A percentile compares a stretch with the other conserved stretches of the same genome.
Conservation (phyloP, 2,329 filamentous ascomycete genomes). For the Cadophora malorum region DNA sequence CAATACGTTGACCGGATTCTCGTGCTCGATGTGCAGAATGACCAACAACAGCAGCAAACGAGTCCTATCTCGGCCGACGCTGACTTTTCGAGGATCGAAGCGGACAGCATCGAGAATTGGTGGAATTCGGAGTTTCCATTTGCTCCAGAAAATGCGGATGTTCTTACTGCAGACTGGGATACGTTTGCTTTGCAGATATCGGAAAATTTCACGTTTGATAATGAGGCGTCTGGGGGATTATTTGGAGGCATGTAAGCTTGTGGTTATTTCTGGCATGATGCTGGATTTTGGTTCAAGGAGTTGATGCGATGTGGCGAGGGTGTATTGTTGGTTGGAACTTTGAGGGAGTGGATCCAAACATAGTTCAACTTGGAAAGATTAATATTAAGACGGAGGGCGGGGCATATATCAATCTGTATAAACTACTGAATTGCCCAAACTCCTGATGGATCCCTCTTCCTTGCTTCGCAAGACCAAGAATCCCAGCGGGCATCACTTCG, state of each 20-base stretch:
- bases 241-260: not conserved
- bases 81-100: not conserved
- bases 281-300: too few species aligned
- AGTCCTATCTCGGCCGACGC: not conserved
- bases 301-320: not conserved
- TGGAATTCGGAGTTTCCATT: slow-evolving; percentile 20
- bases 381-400: too few species aligned
- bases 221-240: not conserved
- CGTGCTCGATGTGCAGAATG: slow-evolving; percentile 1
- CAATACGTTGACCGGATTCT: slow-evolving; percentile 17
- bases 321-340: too few species aligned
- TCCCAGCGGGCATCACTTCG: not conserved
- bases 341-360: too few species aligned
- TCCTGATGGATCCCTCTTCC: not conserved
- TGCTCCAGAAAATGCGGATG: slow-evolving; percentile 8
- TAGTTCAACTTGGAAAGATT: too few species aligned
- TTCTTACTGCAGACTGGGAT: slow-evolving; percentile 18
- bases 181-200: slow-evolving; percentile 19
- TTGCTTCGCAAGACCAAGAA: not conserved
- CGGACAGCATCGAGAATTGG: slow-evolving; percentile 15
- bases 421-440: not conserved
- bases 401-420: too few species aligned
- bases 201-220: slow-evolving; percentile 10
- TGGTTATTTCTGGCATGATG: not conserved
- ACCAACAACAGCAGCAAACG: slow-evolving; percentile 10